Percentiles rank a stretch among this genome's conserved stretches.
phyloP scores from a whole-genome alignment of 164 flowering plant genomes.

The Pachysandra terminalis region DNA sequence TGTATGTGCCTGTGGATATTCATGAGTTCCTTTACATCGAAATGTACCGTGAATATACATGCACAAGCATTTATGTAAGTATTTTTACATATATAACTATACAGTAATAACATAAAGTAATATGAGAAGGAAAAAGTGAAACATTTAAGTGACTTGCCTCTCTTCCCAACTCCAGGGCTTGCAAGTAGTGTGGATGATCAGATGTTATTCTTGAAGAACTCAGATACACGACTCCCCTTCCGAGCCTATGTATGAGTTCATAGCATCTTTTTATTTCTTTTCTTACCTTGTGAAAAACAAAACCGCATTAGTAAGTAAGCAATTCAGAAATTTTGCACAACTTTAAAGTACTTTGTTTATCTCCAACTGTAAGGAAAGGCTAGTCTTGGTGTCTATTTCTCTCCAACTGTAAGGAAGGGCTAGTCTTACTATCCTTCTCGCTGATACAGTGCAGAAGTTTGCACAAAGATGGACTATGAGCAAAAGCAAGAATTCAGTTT shows the following conservation, averaged over 20 bases:
- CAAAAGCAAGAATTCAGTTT: not conserved
- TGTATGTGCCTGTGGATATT: not conserved
- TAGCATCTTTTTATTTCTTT: slow-evolving; percentile 74
- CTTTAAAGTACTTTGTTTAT: not conserved
- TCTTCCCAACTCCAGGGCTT: slow-evolving; percentile 58
- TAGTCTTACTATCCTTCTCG: not conserved
- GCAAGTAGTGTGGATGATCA: slow-evolving; percentile 69
- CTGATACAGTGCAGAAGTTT: not conserved
- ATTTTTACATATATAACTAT: not conserved
- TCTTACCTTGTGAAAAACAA: slow-evolving; percentile 49
- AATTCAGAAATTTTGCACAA: not conserved
- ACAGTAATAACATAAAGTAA: not conserved
- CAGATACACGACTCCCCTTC: slow-evolving; percentile 83
- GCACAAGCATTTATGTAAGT: not conserved
- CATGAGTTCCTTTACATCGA: too few species aligned
- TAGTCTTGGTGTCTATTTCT: too few species aligned
- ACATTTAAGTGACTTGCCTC: slow-evolving; percentile 60
- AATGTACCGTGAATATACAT: too few species aligned
- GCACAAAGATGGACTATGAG: not conserved
- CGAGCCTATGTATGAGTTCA: slow-evolving; percentile 70
- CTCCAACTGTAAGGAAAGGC: not conserved
- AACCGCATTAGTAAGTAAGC: slow-evolving; percentile 2
- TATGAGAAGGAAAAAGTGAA: not conserved
- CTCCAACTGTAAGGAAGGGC: too few species aligned
- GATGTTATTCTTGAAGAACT: slow-evolving; percentile 84